Percentiles rank a stretch among this genome's conserved stretches.
Conservation (phyloP, 176 grass and related monocot genomes). For the Avena atlantica region DNA sequence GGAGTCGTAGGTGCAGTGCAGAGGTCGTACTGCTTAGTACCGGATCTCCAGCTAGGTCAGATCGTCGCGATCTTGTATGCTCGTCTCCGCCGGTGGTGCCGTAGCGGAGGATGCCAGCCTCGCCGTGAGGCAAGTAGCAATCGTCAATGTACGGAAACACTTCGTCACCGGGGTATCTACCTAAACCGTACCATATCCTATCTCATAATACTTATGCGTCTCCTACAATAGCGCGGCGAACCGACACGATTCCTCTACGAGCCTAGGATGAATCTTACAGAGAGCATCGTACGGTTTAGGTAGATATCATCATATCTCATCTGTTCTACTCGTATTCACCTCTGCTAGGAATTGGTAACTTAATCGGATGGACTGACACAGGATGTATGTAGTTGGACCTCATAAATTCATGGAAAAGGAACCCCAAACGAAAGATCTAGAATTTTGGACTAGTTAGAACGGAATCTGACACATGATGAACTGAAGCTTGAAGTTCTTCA, state of each 20-base stretch:
- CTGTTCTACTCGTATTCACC: too few relatives aligned
- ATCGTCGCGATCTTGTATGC: neutral
- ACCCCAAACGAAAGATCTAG: neutral
- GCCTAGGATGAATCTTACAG: neutral
- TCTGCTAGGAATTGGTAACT: too few relatives aligned
- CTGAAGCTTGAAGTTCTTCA: too few relatives aligned
- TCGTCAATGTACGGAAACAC: neutral
- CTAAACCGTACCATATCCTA: too few relatives aligned
- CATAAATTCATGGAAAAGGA: neutral
- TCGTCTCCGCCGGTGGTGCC: neutral
- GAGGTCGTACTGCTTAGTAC: neutral
- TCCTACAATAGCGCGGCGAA: too few relatives aligned
- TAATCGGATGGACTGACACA: neutral
- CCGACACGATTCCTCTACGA: too few relatives aligned
- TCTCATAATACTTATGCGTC: too few relatives aligned
- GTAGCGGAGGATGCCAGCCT: neutral
- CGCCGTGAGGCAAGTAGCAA: neutral
- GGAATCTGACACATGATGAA: too few relatives aligned
- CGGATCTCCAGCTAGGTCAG: neutral
- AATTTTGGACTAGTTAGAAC: neutral
- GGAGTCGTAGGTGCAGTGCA: conserved; percentile 7
- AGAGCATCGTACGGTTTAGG: too few relatives aligned
- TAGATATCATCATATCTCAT: too few relatives aligned
- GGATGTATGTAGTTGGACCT: neutral
- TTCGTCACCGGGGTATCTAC: neutral